Conservation (phyloP, 2,329 filamentous ascomycete genomes). For the Pseudocercospora crystallina region DNA sequence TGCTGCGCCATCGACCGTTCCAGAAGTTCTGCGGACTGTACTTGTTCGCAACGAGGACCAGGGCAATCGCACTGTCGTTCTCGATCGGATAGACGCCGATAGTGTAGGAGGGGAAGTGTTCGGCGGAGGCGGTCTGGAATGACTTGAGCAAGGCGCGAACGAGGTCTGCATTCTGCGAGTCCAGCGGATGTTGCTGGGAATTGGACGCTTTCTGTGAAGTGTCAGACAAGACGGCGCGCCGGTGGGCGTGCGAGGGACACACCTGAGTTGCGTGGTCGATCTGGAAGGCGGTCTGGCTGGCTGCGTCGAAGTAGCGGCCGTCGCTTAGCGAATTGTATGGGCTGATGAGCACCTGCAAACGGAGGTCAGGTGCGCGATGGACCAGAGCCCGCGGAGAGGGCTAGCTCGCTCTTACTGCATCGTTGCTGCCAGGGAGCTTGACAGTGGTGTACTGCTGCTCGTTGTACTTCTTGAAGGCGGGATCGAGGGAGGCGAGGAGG, state of each 20-base stretch:
- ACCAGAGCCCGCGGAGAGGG: no score
- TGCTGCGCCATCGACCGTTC: conserved; percentile 95
- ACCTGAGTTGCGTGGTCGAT: conserved; percentile 72
- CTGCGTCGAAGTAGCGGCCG: conserved; percentile 85
- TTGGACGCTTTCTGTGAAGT: conserved; percentile 75
- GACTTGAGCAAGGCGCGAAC: conserved; percentile 82
- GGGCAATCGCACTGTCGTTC: conserved; percentile 71
- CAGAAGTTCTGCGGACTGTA: conserved; percentile 99
- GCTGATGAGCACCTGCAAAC: conserved; percentile 73
- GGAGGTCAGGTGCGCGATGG: no score
- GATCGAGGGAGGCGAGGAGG: conserved; percentile 65
- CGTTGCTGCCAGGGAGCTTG: conserved; percentile 83
- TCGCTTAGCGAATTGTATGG: conserved; percentile 78
- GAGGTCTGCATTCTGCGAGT: conserved; percentile 73
- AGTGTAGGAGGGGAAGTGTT: conserved; percentile 83
- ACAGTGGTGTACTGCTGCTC: conserved; percentile 88
- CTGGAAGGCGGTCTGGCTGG: conserved; percentile 81
- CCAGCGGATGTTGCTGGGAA: conserved; percentile 74
- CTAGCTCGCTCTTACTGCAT: conserved; percentile 44
- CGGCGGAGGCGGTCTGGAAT: conserved; percentile 71
- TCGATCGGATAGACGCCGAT: conserved; percentile 81
- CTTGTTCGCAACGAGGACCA: conserved; percentile 89
- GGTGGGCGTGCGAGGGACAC: no score
- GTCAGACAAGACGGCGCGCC: no score
- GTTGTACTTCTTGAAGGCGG: conserved; percentile 92